Evolutionary conservation across 2,329 filamentous ascomycete species (phyloP).

Genomic region (Fusarium aywerte): DNA sequence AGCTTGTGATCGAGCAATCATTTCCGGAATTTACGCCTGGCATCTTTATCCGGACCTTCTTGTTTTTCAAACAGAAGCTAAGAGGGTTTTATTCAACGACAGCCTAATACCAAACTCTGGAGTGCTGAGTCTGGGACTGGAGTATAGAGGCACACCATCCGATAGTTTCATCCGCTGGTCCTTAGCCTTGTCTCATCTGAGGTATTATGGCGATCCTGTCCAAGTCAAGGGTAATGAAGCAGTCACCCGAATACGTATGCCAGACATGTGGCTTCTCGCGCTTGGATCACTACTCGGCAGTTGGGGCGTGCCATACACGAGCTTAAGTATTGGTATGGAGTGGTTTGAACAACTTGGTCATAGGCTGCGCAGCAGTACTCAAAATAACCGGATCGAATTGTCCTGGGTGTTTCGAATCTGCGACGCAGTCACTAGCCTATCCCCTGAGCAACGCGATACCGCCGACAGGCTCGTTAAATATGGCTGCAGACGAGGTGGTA

Average conservation of each 20-base stretch:
- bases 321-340: background rate
- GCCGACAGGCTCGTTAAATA: background rate
- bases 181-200: background rate
- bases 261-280: background rate
- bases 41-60: background rate
- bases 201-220: background rate
- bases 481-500: background rate
- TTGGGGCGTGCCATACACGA: background rate
- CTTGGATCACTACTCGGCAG: background rate
- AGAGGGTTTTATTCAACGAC: background rate
- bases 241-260: background rate
- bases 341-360: background rate
- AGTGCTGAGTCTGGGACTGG: background rate
- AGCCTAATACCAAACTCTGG: background rate
- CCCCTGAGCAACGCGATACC: background rate
- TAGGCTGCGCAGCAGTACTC: background rate
- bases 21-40: background rate
- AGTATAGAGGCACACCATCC: background rate
- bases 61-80: background rate
- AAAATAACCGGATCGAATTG: background rate
- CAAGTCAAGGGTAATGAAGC: background rate
- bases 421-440: background rate
- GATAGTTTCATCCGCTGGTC: background rate
- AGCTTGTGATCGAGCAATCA: background rate
- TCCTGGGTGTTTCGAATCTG: background rate